Base-by-base conservation (phyloP, 2,329 filamentous ascomycete genomes). In the Cladophialophora exuberans region DNA sequence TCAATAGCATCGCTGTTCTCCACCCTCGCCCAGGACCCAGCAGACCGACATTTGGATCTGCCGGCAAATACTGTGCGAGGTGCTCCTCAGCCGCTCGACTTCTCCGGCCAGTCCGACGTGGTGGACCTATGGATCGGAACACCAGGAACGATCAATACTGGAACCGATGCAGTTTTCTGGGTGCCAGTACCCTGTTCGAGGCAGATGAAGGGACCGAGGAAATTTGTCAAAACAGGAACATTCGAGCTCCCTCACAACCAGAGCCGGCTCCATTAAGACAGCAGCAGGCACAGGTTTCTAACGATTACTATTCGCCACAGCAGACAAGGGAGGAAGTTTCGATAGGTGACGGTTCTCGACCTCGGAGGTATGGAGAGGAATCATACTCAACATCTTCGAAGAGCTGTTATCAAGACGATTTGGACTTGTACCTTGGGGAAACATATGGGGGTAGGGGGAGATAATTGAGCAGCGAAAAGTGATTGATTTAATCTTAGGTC, bases 21-120 rank as follows among this genome's bases (percentile, higher is more conserved):
- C 55, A 57, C 35, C 55, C 55, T 23, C 17, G 43, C 6, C 36
- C 48, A 4, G 54, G 54, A n/a, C 54, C 48, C 10, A 52, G 49
- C 36, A 30, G 39, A 18, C 48, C 54, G 20, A 43, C 25, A 1
- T 52, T 57, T 30, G 48, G 54, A 6, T 49, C 18, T 23, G 42
- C 50, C 10, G 35, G 42, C 18, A 38, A 42, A 28, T 41, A 26
- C 39, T 57, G 50, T 41, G 36, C 36, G 22, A 38, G 39, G 20
- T 54, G 55, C 33, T 57, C 54, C 18, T 30, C 42, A 13, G 54
- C 54, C 15, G 54, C 54, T 20, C 43, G 42, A 23, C 47, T 49
- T n/a, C 33, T 57, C 6, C 48, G 43, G 7, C 54, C 54, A 11
- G 36, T 42, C 7, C 50, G 54, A 22, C 30, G 50, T 15, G 54